phyloP scores from a whole-genome alignment of 345 rosid genomes.

The Euclidium syriacum region DNA sequence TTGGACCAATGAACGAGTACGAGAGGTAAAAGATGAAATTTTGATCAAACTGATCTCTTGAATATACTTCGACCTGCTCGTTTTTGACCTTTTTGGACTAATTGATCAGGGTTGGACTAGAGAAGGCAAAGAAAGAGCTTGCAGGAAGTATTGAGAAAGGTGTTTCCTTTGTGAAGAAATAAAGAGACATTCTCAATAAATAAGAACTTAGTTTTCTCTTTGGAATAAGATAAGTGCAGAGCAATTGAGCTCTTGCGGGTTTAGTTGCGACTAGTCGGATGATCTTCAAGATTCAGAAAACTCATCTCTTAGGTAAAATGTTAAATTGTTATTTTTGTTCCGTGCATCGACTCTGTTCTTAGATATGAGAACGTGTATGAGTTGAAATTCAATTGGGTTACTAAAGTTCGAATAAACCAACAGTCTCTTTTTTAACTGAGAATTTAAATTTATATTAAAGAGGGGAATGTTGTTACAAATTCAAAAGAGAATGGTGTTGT shows the following conservation, averaged over 20 bases:
- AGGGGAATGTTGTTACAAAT: too few relatives aligned
- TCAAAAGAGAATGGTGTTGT: too few relatives aligned
- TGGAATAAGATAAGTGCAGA: constrained; percentile 15
- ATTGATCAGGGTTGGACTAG: constrained; percentile 56
- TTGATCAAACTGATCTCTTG: neutral
- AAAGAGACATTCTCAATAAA: constrained; percentile 10
- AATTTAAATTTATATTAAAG: too few relatives aligned
- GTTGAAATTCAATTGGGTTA: too few relatives aligned
- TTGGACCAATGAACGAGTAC: constrained; percentile 75
- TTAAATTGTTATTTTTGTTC: neutral
- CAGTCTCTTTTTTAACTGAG: too few relatives aligned
- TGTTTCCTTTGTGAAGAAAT: constrained; percentile 57
- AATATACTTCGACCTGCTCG: neutral
- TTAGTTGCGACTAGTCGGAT: neutral
- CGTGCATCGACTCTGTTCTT: neutral
- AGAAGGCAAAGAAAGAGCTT: constrained; percentile 86
- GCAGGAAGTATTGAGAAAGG: constrained; percentile 80
- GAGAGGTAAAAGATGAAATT: constrained; percentile 55
- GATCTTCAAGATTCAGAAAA: neutral
- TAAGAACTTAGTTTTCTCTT: neutral
- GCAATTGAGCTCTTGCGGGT: neutral
- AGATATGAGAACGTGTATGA: neutral
- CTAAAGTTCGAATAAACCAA: too few relatives aligned
- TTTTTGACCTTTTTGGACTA: neutral
- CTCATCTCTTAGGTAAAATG: neutral